phyloP scores from a whole-genome alignment of 495 filamentous ascomycete genomes.

The Penicillium antarcticum region DNA sequence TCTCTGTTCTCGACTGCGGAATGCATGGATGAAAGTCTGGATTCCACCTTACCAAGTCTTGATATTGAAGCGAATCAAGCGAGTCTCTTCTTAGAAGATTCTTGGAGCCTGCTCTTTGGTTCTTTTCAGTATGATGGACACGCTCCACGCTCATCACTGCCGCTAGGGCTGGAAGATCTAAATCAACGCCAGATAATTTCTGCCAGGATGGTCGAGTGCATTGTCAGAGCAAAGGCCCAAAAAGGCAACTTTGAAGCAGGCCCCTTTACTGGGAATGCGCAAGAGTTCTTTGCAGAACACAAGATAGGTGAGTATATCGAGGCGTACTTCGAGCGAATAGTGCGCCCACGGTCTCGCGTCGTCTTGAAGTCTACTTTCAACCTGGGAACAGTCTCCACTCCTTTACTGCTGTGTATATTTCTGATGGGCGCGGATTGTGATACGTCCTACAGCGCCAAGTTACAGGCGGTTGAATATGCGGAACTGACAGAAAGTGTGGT shows the following conservation, averaged over 20 bases:
- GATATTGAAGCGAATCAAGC: conserved; percentile 1
- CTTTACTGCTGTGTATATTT: conserved; percentile 6
- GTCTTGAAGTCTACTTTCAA: conserved; percentile 13
- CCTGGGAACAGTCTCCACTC: conserved; percentile 2
- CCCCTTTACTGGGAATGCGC: not conserved
- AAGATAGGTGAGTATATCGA: conserved; percentile 7
- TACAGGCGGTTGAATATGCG: not conserved
- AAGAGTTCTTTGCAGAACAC: conserved; percentile 3
- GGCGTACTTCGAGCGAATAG: conserved; percentile 15
- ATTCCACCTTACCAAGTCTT: conserved; percentile 5
- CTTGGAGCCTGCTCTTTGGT: conserved; percentile 12
- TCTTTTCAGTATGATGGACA: not conserved
- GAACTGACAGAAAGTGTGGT: conserved; percentile 6
- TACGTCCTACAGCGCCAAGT: not conserved
- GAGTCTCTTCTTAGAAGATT: conserved; percentile 10
- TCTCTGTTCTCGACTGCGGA: conserved; percentile 11
- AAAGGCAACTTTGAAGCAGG: not conserved
- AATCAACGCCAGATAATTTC: conserved; percentile 1
- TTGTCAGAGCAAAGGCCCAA: not conserved
- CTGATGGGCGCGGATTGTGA: conserved; percentile 13
- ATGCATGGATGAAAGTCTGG: not conserved
- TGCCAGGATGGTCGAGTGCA: conserved; percentile 1
- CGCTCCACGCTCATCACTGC: not conserved
- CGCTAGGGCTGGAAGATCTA: conserved; percentile 4
- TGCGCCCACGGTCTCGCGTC: conserved; percentile 16